Conservation (phyloP, 2,329 filamentous ascomycete species). For the Pseudogymnoascus sp. region DNA sequence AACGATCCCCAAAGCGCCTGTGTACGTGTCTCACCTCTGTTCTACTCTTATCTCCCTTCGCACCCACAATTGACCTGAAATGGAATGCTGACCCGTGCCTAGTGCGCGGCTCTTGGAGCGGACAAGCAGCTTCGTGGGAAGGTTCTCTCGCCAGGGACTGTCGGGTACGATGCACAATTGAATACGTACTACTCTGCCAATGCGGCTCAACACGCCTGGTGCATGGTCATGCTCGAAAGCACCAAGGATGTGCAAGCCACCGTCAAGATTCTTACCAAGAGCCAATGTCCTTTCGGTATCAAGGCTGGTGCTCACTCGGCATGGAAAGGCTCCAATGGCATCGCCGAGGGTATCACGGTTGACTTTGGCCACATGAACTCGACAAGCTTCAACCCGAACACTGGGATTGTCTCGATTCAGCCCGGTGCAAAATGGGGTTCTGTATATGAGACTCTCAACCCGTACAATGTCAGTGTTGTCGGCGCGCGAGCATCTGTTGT, state of each 20-base stretch:
- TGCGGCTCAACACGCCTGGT: conserved; percentile 31
- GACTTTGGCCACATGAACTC: conserved; percentile 31
- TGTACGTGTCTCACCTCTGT: neutral
- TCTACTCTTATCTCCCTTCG: neutral
- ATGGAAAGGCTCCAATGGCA: conserved; percentile 39
- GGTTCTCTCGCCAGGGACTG: conserved; percentile 25
- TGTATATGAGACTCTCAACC: conserved; percentile 31
- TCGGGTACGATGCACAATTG: conserved; percentile 27
- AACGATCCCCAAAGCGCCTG: neutral
- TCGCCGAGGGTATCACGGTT: conserved; percentile 39
- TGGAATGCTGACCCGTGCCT: conserved; percentile 9
- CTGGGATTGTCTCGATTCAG: conserved; percentile 27
- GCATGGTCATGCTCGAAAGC: conserved; percentile 30
- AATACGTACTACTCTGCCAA: conserved; percentile 33
- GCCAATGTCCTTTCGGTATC: conserved; percentile 37
- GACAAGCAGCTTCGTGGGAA: conserved; percentile 23
- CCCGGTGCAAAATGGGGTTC: conserved; percentile 32
- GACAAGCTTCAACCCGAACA: conserved; percentile 22
- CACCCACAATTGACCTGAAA: neutral
- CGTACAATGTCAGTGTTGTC: conserved; percentile 25
- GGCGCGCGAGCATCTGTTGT: conserved; percentile 32
- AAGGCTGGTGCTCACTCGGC: conserved; percentile 43
- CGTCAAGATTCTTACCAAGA: conserved; percentile 34
- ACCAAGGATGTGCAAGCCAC: conserved; percentile 32
- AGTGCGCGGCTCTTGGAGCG: conserved; percentile 26